Evolutionary conservation across 2,329 filamentous ascomycete genomes (phyloP).

Genomic region (Colletotrichum cuscutae): DNA sequence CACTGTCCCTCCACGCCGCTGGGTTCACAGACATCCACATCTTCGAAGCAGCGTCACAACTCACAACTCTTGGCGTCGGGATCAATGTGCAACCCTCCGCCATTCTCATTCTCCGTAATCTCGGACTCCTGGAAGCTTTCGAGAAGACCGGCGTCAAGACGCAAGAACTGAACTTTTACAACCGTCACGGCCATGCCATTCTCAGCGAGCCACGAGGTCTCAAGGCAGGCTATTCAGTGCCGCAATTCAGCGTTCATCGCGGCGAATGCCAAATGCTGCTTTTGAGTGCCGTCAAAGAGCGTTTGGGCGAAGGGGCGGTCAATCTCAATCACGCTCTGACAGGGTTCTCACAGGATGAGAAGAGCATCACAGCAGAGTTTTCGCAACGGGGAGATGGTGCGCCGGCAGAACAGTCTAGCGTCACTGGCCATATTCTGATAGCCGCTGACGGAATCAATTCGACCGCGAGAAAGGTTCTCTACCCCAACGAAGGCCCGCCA

Average conservation of each 20-base stretch:
- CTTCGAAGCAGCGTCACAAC: conserved; percentile 21
- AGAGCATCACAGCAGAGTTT: conserved; percentile 10
- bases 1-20: conserved; percentile 26
- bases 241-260: conserved; percentile 21
- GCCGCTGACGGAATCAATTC: conserved; percentile 32
- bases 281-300: conserved; percentile 20
- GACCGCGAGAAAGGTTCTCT: conserved; percentile 7
- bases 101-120: conserved; percentile 22
- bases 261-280: conserved; percentile 24
- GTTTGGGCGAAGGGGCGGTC: not conserved
- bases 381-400: conserved; percentile 11
- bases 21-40: conserved; percentile 26
- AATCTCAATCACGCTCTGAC: conserved; percentile 19
- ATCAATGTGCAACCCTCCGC: conserved; percentile 23
- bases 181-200: conserved; percentile 15
- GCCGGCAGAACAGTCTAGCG: not conserved
- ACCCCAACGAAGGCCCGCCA: conserved; percentile 18
- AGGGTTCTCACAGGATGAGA: conserved; percentile 4
- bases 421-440: conserved; percentile 15
- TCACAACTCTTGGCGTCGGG: conserved; percentile 25
- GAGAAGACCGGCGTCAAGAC: conserved; percentile 25
- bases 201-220: conserved; percentile 16
- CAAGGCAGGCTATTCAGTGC: not conserved
- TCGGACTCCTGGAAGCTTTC: conserved; percentile 16
- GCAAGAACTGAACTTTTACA: conserved; percentile 27